Evolutionary conservation across 805 yeast genomes (phyloP).

Genomic region (Teunomyces aglyptinius): DNA sequence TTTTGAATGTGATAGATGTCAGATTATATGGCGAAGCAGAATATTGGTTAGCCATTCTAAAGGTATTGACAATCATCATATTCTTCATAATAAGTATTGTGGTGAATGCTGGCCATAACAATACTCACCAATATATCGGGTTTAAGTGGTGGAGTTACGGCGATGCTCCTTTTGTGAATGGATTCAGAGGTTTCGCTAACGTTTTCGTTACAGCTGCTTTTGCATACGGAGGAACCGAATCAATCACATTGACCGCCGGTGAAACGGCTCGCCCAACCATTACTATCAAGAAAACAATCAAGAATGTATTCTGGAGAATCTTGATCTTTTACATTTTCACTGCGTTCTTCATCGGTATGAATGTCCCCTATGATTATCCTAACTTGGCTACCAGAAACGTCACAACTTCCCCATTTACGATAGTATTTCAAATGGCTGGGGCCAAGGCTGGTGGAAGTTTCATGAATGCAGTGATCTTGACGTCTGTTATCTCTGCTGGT

Average conservation of each 20-base stretch:
- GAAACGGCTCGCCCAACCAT: slow-evolving; percentile 31
- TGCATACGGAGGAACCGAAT: slow-evolving; percentile 51
- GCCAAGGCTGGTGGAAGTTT: slow-evolving; percentile 41
- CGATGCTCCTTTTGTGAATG: slow-evolving; percentile 53
- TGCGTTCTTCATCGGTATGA: slow-evolving; percentile 41
- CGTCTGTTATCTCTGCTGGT: slow-evolving; percentile 55
- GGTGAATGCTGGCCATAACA: slow-evolving; percentile 59
- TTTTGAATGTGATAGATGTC: slow-evolving; percentile 39
- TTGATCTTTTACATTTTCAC: slow-evolving; percentile 36
- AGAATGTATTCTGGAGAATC: slow-evolving; percentile 32
- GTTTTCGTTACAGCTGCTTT: slow-evolving; percentile 52
- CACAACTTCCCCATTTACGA: slow-evolving; percentile 41
- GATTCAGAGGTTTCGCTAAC: slow-evolving; percentile 51
- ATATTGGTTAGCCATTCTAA: slow-evolving; percentile 37
- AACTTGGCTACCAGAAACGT: slow-evolving; percentile 25
- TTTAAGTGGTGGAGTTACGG: slow-evolving; percentile 45
- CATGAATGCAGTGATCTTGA: slow-evolving; percentile 55
- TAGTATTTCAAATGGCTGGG: slow-evolving; percentile 43
- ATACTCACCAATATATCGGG: slow-evolving; percentile 38
- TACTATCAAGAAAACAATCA: slow-evolving; percentile 30
- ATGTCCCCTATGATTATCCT: slow-evolving; percentile 40
- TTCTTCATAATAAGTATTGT: slow-evolving; percentile 56
- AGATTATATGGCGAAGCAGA: slow-evolving; percentile 43
- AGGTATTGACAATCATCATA: slow-evolving; percentile 52
- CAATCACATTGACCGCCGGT: slow-evolving; percentile 33